phyloP scores from a whole-genome alignment of 2,329 filamentous ascomycete species.

The Phialocephala sp. region DNA sequence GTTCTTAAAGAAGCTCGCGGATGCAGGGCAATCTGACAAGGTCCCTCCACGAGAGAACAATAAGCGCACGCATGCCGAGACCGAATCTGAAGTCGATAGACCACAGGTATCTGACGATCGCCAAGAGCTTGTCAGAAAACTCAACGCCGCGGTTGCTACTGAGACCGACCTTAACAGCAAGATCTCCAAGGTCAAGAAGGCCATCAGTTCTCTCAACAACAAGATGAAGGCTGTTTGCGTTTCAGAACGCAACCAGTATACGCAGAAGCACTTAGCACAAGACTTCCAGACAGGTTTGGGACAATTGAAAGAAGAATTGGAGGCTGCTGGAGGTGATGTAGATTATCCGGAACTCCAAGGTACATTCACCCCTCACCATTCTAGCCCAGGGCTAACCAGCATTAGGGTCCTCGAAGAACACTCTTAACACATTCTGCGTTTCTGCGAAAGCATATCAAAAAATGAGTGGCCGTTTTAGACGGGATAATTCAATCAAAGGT shows the following conservation, averaged over 20 bases:
- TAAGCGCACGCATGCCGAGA: background rate
- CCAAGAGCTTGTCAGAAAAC: background rate
- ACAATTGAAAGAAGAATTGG: background rate
- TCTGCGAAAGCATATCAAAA: constrained; percentile 17
- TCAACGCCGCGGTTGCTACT: background rate
- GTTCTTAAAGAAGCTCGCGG: background rate
- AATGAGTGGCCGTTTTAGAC: background rate
- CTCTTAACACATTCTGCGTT: constrained; percentile 17
- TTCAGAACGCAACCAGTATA: background rate
- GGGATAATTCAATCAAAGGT: background rate
- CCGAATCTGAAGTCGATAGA: background rate
- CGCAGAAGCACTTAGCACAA: background rate
- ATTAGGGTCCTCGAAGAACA: background rate
- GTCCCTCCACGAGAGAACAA: background rate
- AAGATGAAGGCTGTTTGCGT: constrained; percentile 1
- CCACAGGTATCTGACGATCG: background rate
- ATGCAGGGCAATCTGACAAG: background rate
- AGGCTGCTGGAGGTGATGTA: background rate
- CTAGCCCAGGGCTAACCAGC: background rate
- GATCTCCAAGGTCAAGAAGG: constrained; percentile 13
- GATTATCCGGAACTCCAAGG: background rate
- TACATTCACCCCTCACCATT: background rate
- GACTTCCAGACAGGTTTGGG: background rate
- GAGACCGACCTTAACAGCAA: background rate
- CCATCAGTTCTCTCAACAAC: background rate